Evolutionary conservation across 225 moss, liverwort and hornwort genomes (phyloP), one percentile per base, ranked within the genome.

Genomic region (Straminergon stramineum): DNA sequence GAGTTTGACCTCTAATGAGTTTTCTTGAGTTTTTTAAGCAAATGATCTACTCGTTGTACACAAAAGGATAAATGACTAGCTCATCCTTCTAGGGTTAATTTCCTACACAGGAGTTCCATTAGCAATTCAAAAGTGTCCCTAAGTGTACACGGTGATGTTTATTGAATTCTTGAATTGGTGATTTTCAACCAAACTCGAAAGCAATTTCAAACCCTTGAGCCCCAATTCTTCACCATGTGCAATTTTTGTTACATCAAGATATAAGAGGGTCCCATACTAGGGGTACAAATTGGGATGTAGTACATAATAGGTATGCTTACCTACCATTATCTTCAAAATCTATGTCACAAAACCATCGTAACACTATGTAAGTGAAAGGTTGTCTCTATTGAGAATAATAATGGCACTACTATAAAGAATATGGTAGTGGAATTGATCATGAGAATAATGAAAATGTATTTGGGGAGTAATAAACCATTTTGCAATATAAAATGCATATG

Each of bases 151-250:
- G 3, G 8, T 22, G 3, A 77, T 75, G 14, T 14, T 53, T 6
- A 45, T 10, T 43, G 26, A 41, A 26, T 15, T 73, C 17, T 16
- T 28, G 6, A 28, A 43, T 7, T 73, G 43, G 10, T 43, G 16
- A 30, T 3, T 45, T 45, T 74, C 45, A 45, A 74, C 17, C 17
- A 17, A 48, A 48, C 48, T 75, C 11, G 5, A 45, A 28, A 45
- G 3, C 41, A 45, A 43, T 43, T 71, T 45, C 5, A 51, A 31
- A 1, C 5, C 8, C 11, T 51, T 75, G 6, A 15, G 4, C 48
- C 2, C 19, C 10, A 32, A 10, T 12, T 32, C 1, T 3, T 52
- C 7, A 35, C 0, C 23, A 0, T 35, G 5, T 15, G 3, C 2
- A 78, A 8, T 24, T 15, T 35, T 5, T 24, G 14, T 15, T 35